Percentiles rank a stretch among this genome's conserved stretches.
These are phyloP conservation scores for Phytopythium boreale DNA, from an alignment of 352 stramenopile species.

Conservation along the genomic window DNA sequence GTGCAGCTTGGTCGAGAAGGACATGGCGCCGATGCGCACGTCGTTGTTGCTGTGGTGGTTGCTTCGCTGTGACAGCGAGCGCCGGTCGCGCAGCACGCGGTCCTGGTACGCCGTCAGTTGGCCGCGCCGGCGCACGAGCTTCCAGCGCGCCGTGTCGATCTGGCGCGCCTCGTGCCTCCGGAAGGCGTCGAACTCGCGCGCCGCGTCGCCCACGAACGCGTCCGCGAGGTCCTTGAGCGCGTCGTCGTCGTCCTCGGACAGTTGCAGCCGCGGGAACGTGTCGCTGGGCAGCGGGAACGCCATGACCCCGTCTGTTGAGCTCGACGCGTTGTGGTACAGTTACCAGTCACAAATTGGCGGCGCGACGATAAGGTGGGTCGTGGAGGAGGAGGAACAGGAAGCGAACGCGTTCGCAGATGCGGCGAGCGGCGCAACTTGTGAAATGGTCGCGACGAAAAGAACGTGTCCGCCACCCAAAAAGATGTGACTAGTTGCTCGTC, in stretches of 20 bases:
- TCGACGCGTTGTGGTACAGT: neutral
- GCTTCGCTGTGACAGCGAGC: slow-evolving; percentile 1
- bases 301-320: neutral
- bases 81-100: slow-evolving; percentile 5
- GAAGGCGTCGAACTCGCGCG: neutral
- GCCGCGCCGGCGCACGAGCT: slow-evolving; percentile 20
- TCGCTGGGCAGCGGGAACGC: slow-evolving; percentile 5
- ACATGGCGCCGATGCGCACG: slow-evolving; percentile 12
- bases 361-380: no score
- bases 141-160: slow-evolving; percentile 21
- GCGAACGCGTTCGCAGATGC: neutral
- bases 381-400: neutral
- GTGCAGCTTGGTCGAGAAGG: slow-evolving; percentile 25
- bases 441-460: neutral
- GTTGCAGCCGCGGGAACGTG: slow-evolving; percentile 6
- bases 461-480: no score
- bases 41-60: slow-evolving; percentile 13
- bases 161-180: neutral
- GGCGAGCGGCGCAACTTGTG: neutral
- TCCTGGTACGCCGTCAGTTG: slow-evolving; percentile 26
- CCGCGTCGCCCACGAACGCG: slow-evolving; percentile 2
- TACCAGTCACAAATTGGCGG: no score
- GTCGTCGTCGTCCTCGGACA: slow-evolving; percentile 5
- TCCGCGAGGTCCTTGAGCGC: slow-evolving; percentile 4
- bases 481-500: no score